These are phyloP conservation scores for Boechera retrofracta DNA, from an alignment of 345 rosid species.

Conservation along the genomic window DNA sequence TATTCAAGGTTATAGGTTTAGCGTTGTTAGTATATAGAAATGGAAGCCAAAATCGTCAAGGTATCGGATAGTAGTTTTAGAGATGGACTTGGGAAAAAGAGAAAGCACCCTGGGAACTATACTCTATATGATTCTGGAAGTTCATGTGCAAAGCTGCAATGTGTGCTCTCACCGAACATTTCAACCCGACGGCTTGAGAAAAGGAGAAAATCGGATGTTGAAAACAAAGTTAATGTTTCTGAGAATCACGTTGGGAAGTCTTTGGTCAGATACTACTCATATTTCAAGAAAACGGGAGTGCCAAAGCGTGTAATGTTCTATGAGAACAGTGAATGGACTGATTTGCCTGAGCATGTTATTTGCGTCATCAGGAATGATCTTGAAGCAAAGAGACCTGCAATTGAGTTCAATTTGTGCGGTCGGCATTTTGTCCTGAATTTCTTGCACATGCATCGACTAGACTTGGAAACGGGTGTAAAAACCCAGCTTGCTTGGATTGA, in stretches of 20 bases:
- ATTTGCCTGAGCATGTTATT: conserved; percentile 59
- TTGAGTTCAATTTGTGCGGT: conserved; percentile 60
- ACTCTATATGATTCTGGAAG: conserved; percentile 52
- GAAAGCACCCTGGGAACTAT: conserved; percentile 50
- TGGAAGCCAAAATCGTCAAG: conserved; percentile 62
- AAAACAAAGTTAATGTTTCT: conserved; percentile 41
- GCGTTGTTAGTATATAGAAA: conserved; percentile 52
- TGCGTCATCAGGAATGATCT: conserved; percentile 60
- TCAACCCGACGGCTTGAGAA: conserved; percentile 48
- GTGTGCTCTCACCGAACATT: conserved; percentile 42
- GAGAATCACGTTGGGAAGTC: conserved; percentile 50
- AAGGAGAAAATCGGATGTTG: conserved; percentile 53
- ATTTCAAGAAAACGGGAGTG: conserved; percentile 67
- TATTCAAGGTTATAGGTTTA: conserved; percentile 43
- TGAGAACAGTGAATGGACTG: conserved; percentile 72
- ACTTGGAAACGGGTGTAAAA: conserved; percentile 63
- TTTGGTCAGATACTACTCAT: conserved; percentile 62
- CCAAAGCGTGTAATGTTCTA: conserved; percentile 76
- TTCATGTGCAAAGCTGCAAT: conserved; percentile 45
- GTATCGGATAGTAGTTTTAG: conserved; percentile 55
- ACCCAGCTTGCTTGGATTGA: conserved; percentile 94
- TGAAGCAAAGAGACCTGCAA: conserved; percentile 61
- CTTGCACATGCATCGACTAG: conserved; percentile 73
- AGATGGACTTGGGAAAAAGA: conserved; percentile 48
- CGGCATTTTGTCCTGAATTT: conserved; percentile 66